These are phyloP conservation scores for Elsinoe perseae DNA, from an alignment of 2,329 filamentous ascomycete species.

Conservation along the genomic window DNA sequence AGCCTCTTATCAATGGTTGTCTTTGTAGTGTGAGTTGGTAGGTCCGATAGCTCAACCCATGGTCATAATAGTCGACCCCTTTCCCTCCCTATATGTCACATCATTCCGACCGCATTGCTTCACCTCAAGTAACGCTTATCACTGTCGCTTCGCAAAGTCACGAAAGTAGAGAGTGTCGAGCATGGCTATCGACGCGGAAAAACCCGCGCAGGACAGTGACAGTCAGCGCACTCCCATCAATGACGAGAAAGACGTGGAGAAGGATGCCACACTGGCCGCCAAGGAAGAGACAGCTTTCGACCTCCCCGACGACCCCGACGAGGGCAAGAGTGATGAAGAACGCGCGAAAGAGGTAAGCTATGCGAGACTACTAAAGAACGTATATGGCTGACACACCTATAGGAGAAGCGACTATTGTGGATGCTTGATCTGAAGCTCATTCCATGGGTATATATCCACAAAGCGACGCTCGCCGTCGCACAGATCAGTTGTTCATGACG, in stretches of 20 bases:
- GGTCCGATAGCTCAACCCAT: neutral
- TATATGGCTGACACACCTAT: neutral
- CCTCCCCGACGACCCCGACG: conserved; percentile 50
- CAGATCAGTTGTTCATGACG: neutral
- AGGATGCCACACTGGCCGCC: neutral
- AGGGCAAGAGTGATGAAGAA: conserved; percentile 56
- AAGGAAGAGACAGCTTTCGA: conserved; percentile 17
- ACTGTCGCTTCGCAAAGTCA: no score
- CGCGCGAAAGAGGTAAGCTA: conserved; percentile 36
- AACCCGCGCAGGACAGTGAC: conserved; percentile 4
- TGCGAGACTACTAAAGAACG: conserved; percentile 45
- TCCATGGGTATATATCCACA: conserved; percentile 49
- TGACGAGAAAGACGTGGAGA: conserved; percentile 21
- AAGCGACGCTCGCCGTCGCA: no score
- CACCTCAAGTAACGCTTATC: neutral
- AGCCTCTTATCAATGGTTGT: conserved; percentile 10
- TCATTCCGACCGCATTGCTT: neutral
- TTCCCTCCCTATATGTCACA: neutral
- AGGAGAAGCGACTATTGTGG: conserved; percentile 56
- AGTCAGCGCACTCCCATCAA: conserved; percentile 16
- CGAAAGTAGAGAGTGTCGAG: neutral
- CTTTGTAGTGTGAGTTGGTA: neutral
- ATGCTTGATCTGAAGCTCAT: conserved; percentile 56
- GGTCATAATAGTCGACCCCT: conserved; percentile 3
- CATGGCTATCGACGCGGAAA: conserved; percentile 1